Evolutionary conservation across 768 basidiomycete genomes (phyloP).

Genomic region (Krasilnikovozyma curviuscula): DNA sequence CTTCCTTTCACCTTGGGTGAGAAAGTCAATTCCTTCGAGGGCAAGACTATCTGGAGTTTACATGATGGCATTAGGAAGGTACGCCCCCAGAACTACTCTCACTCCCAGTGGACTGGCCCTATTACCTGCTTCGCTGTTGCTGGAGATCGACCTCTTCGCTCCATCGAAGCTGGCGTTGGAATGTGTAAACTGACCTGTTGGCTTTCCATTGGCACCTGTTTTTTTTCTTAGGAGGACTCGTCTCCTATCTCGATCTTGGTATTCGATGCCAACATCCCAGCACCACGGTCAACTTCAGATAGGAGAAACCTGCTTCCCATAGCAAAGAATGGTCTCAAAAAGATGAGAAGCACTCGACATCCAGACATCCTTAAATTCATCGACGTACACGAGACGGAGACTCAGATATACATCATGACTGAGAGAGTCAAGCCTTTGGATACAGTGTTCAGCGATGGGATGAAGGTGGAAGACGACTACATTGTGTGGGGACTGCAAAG

Average conservation of each 20-base stretch:
- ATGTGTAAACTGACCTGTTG: background rate
- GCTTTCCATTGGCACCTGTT: background rate
- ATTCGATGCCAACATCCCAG: slow-evolving; percentile 41
- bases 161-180: too few species aligned
- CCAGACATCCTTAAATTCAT: slow-evolving; percentile 92
- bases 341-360: slow-evolving; percentile 76
- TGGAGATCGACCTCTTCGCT: background rate
- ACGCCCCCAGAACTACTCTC: slow-evolving; percentile 17
- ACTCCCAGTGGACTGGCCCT: background rate
- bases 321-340: slow-evolving; percentile 75
- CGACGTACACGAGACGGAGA: slow-evolving; percentile 79
- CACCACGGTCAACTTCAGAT: slow-evolving; percentile 26
- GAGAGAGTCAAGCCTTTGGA: slow-evolving; percentile 70
- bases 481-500: slow-evolving; percentile 82
- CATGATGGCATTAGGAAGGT: slow-evolving; percentile 81
- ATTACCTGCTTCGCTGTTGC: background rate
- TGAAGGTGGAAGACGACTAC: slow-evolving; percentile 58
- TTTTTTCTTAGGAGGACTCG: slow-evolving; percentile 55
- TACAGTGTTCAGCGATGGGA: slow-evolving; percentile 37
- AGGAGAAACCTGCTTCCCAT: slow-evolving; percentile 48
- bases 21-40: slow-evolving; percentile 47
- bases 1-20: slow-evolving; percentile 68
- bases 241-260: slow-evolving; percentile 74
- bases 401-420: slow-evolving; percentile 75
- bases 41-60: slow-evolving; percentile 57